phyloP scores from a whole-genome alignment of 2,329 filamentous ascomycete species.

The Ophiostoma angusticollis region DNA sequence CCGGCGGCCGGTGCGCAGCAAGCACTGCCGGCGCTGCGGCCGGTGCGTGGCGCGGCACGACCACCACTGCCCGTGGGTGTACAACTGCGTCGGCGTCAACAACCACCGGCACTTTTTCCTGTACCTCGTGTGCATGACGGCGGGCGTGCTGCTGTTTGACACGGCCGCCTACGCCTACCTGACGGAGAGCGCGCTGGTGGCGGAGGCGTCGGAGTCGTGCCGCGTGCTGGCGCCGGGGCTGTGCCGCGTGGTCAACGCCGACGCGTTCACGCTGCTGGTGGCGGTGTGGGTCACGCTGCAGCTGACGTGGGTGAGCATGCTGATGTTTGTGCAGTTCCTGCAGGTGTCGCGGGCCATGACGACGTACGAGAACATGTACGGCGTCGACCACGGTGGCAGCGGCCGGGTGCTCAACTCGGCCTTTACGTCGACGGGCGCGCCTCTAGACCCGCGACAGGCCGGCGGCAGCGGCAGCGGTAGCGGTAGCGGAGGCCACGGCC shows the following conservation, averaged over 20 bases:
- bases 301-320: slow-evolving; percentile 93
- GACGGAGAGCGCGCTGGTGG: slow-evolving; percentile 40
- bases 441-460: slow-evolving; percentile 54
- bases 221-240: slow-evolving; percentile 61
- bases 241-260: slow-evolving; percentile 65
- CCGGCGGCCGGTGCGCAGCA: slow-evolving; percentile 79
- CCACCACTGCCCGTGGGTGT: slow-evolving; percentile 96
- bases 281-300: slow-evolving; percentile 71
- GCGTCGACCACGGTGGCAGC: slow-evolving; percentile 41
- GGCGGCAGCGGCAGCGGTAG: slow-evolving; percentile 38
- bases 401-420: slow-evolving; percentile 51
- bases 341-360: slow-evolving; percentile 89
- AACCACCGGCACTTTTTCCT: slow-evolving; percentile 94
- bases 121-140: slow-evolving; percentile 66
- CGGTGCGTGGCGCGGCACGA: slow-evolving; percentile 94
- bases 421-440: slow-evolving; percentile 65
- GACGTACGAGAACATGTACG: slow-evolving; percentile 92
- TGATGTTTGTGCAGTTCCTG: slow-evolving; percentile 83
- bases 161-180: slow-evolving; percentile 62
- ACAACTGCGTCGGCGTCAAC: slow-evolving; percentile 91
- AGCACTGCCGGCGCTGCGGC: slow-evolving; percentile 85
- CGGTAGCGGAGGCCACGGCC: slow-evolving; percentile 21
- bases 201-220: slow-evolving; percentile 46
- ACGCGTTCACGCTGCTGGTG: slow-evolving; percentile 72
- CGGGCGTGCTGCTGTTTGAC: slow-evolving; percentile 62